Base-by-base conservation (phyloP, 164 flowering plant species). In the Vitis labrusca region DNA sequence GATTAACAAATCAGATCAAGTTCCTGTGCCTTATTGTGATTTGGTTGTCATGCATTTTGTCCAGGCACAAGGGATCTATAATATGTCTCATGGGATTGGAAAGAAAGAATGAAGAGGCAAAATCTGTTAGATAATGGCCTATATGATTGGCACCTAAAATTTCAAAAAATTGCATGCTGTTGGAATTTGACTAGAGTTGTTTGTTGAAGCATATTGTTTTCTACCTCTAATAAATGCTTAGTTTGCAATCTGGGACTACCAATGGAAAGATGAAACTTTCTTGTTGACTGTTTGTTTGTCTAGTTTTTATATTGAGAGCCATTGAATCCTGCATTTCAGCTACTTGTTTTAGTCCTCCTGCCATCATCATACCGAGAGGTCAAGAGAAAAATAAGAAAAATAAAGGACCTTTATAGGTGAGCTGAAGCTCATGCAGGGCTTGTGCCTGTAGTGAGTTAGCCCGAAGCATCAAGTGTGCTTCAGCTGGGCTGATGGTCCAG, bases 41-140 rank as follows among this genome's bases (percentile, higher is more conserved):
- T 47, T 14, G 6, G 69, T 14, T 27, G 19, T 15, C 19, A 14
- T 64, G 7, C 10, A 14, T 23, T 49, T 47, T 47, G 29, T 71
- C 9, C 83, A 91, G 97, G 92, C 77, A n/a, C 84, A 83, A 69
- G 97, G 97, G 59, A 85, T 91, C 71, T 88, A 91, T 68, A 89
- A 88, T 62, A 91, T 91, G 93, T 80, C 97, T n/a, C 86, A 86
- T 72, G 97, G 93, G 63, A 86, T 87, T 56, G 93, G 97, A 13
- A 89, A 89, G 88, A 88, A 87, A 69, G 93, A 88, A 79, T 88
- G 85, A 88, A 66, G 64, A 4, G 64, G 66, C 49, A 37, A 11
- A 9, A 15, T 37, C 61, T 37, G 58, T 13, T 56, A 14, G 32
- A 60, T 49, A 11, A 58, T 27, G 29, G 56, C 66, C 17, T 16